Evolutionary conservation across 805 yeast genomes (phyloP).

Genomic region (Ogataea sp.): DNA sequence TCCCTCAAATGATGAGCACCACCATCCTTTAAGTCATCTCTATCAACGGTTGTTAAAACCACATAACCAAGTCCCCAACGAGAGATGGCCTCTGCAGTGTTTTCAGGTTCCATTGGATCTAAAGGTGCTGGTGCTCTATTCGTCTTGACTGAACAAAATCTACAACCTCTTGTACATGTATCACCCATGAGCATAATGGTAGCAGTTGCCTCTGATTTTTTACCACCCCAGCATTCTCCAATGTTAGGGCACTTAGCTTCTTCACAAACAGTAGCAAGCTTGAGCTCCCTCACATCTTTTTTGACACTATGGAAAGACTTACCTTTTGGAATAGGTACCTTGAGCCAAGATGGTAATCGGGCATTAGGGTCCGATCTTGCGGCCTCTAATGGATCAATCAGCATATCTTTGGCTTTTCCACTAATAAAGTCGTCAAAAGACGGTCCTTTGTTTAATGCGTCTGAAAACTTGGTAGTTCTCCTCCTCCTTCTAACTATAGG

Average conservation of each 20-base stretch:
- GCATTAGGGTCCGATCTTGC: conserved; percentile 63
- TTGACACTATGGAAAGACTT: conserved; percentile 71
- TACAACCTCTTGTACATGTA: conserved; percentile 98
- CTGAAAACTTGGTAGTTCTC: conserved; percentile 55
- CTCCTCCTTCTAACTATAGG: conserved; percentile 30
- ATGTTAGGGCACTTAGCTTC: conserved; percentile 99
- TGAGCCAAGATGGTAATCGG: conserved; percentile 87
- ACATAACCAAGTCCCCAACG: conserved; percentile 99
- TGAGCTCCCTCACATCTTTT: conserved; percentile 79
- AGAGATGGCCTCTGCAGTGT: conserved; percentile 93
- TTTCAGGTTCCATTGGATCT: conserved; percentile 95
- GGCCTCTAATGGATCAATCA: conserved; percentile 68
- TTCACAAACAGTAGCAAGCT: conserved; percentile 93
- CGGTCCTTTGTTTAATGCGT: conserved; percentile 75
- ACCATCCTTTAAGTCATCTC: conserved; percentile 91
- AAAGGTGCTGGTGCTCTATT: conserved; percentile 78
- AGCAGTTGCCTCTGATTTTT: conserved; percentile 88
- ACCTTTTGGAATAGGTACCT: conserved; percentile 96
- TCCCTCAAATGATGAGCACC: conserved; percentile 88
- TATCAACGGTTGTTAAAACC: conserved; percentile 92
- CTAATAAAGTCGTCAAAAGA: conserved; percentile 84
- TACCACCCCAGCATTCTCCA: conserved; percentile 99
- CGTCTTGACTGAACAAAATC: conserved; percentile 96
- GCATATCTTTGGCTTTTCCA: conserved; percentile 66
- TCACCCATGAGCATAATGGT: conserved; percentile 98